Conservation (phyloP, 2,329 filamentous ascomycete genomes). For the Diaporthe ampelina region DNA sequence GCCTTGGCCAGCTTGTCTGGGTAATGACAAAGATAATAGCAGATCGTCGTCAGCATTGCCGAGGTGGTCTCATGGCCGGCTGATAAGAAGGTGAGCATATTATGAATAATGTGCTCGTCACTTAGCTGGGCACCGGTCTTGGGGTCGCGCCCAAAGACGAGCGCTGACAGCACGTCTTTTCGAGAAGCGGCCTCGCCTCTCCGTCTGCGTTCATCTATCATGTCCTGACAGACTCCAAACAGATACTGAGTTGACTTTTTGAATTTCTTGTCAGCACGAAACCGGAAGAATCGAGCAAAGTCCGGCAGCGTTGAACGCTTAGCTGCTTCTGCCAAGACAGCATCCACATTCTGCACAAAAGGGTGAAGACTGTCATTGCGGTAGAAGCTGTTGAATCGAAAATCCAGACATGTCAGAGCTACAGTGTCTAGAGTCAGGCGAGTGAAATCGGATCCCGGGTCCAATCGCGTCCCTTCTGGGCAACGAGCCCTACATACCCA, state of each 20-base stretch:
- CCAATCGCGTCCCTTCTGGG: background rate
- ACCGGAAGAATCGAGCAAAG: slow-evolving; percentile 68
- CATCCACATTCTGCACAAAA: slow-evolving; percentile 22
- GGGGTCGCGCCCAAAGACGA: slow-evolving; percentile 18
- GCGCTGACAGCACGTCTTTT: slow-evolving; percentile 14
- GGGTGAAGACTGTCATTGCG: slow-evolving; percentile 14
- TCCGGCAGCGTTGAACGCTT: slow-evolving; percentile 60
- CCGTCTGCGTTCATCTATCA: slow-evolving; percentile 7
- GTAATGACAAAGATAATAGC: slow-evolving; percentile 48
- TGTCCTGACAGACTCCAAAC: background rate
- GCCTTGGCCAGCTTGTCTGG: slow-evolving; percentile 66
- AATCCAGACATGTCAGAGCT: background rate
- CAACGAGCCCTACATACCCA: background rate
- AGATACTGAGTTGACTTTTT: background rate
- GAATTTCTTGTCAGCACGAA: slow-evolving; percentile 1
- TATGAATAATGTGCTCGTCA: slow-evolving; percentile 47
- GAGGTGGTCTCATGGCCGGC: slow-evolving; percentile 68
- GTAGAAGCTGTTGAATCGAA: slow-evolving; percentile 30
- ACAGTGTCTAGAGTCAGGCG: background rate
- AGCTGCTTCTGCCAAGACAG: slow-evolving; percentile 61
- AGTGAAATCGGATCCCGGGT: slow-evolving; percentile 1
- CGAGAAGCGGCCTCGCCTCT: background rate
- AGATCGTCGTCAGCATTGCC: slow-evolving; percentile 62
- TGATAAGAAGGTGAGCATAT: slow-evolving; percentile 17
- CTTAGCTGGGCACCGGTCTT: slow-evolving; percentile 54